These are phyloP conservation scores for Triticum monococcum DNA, from an alignment of 176 grass and related monocot genomes.

Conservation along the genomic window DNA sequence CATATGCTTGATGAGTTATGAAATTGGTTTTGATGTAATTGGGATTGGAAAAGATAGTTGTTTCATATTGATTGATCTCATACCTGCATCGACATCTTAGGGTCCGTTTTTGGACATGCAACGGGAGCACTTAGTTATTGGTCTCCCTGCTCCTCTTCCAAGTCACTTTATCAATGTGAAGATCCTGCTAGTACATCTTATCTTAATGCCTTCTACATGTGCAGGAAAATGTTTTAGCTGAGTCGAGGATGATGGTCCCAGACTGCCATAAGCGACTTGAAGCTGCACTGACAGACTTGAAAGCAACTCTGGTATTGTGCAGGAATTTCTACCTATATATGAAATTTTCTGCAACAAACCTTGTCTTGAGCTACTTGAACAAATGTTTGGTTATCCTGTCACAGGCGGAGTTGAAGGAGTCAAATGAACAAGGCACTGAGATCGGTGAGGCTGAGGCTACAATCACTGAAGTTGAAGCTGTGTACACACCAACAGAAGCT, in stretches of 20 bases:
- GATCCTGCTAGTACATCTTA: neutral
- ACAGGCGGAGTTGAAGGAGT: slow-evolving; percentile 82
- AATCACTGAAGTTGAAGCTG: slow-evolving; percentile 67
- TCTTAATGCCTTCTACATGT: neutral
- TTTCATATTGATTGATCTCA: neutral
- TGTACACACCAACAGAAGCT: slow-evolving; percentile 49
- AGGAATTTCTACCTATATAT: neutral
- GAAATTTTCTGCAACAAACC: neutral
- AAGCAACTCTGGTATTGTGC: slow-evolving; percentile 61
- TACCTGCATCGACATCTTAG: neutral
- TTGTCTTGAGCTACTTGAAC: neutral
- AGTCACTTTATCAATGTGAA: neutral
- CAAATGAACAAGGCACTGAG: slow-evolving; percentile 65
- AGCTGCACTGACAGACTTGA: slow-evolving; percentile 73
- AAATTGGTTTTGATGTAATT: neutral
- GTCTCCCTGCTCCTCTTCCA: neutral
- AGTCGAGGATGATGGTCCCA: slow-evolving; percentile 97
- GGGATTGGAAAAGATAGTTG: neutral
- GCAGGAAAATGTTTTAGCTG: slow-evolving; percentile 92
- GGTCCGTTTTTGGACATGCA: neutral
- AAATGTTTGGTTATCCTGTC: neutral
- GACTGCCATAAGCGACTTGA: slow-evolving; percentile 95
- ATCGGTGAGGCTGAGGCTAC: slow-evolving; percentile 72
- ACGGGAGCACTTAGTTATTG: neutral
- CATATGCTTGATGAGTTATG: neutral